These are phyloP conservation scores for Stephanodiscus triporus DNA, from an alignment of 108 stramenopile species.

Conservation along the genomic window DNA sequence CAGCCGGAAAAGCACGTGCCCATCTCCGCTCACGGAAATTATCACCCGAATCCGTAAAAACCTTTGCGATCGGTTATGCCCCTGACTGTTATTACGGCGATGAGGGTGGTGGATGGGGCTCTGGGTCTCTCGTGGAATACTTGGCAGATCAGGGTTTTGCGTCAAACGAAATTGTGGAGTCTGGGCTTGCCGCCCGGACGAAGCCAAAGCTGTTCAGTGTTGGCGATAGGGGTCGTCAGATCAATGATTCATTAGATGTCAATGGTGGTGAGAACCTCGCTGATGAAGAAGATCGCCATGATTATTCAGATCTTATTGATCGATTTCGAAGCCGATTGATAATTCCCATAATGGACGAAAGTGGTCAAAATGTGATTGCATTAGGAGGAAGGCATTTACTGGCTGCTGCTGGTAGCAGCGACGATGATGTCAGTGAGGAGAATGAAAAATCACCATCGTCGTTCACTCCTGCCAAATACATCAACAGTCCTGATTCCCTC, in stretches of 20 bases:
- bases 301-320: slow-evolving; percentile 66
- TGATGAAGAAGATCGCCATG: slow-evolving; percentile 12
- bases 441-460: neutral
- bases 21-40: slow-evolving; percentile 70
- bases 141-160: slow-evolving; percentile 69
- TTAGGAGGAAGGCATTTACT: slow-evolving; percentile 79
- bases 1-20: slow-evolving; percentile 70
- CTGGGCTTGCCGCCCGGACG: slow-evolving; percentile 79
- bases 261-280: neutral
- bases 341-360: slow-evolving; percentile 78
- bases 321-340: slow-evolving; percentile 79
- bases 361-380: slow-evolving; percentile 66
- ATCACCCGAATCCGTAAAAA: slow-evolving; percentile 65
- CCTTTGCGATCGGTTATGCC: slow-evolving; percentile 90
- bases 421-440: slow-evolving; percentile 28
- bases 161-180: slow-evolving; percentile 78
- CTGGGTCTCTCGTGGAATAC: slow-evolving; percentile 81
- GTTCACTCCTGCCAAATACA: slow-evolving; percentile 79
- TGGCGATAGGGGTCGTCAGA: neutral
- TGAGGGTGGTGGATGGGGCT: slow-evolving; percentile 47
- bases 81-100: slow-evolving; percentile 79
- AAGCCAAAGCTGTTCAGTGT: slow-evolving; percentile 28
- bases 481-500: slow-evolving; percentile 90
- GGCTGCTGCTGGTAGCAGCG: neutral
- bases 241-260: slow-evolving; percentile 14